phyloP scores from a whole-genome alignment of 2,329 filamentous ascomycete species.

The Penicillium sclerotiorum region DNA sequence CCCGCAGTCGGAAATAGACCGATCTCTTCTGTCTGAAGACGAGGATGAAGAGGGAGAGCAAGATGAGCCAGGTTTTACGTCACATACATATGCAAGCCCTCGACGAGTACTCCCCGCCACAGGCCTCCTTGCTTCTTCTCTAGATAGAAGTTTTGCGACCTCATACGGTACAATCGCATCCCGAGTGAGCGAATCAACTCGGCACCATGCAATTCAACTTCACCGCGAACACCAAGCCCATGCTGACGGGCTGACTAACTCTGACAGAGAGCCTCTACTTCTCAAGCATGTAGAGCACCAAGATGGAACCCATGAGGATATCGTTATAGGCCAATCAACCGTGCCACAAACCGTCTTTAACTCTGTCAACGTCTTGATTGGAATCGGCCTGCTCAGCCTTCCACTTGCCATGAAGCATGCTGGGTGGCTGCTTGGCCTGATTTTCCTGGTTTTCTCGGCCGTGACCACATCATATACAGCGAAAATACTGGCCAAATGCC shows the following conservation, averaged over 20 bases:
- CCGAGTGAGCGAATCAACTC: conserved; percentile 58
- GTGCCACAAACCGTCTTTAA: conserved; percentile 96
- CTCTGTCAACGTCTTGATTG: conserved; percentile 89
- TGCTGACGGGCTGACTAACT: conserved; percentile 53
- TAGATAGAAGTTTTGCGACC: conserved; percentile 71
- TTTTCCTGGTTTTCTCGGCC: conserved; percentile 73
- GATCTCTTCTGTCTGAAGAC: conserved; percentile 33
- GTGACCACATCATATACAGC: conserved; percentile 82
- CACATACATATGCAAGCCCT: conserved; percentile 13
- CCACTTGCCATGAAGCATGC: conserved; percentile 85
- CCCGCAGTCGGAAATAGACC: conserved; percentile 31
- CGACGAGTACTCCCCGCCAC: conserved; percentile 22
- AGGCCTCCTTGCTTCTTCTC: conserved; percentile 52
- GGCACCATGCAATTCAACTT: conserved; percentile 57
- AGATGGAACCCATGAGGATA: conserved; percentile 79
- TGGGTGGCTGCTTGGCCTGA: conserved; percentile 82
- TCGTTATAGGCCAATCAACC: conserved; percentile 91
- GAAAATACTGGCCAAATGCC: conserved; percentile 79
- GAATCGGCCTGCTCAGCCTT: conserved; percentile 84
- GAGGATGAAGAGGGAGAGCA: conserved; percentile 32
- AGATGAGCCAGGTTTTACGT: conserved; percentile 8
- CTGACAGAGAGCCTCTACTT: conserved; percentile 73
- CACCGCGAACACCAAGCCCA: conserved; percentile 55
- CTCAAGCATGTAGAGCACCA: conserved; percentile 84
- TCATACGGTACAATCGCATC: conserved; percentile 63